These are phyloP conservation scores for Tympanopsis confertula DNA, from an alignment of 2,329 filamentous ascomycete species.

Conservation along the genomic window DNA sequence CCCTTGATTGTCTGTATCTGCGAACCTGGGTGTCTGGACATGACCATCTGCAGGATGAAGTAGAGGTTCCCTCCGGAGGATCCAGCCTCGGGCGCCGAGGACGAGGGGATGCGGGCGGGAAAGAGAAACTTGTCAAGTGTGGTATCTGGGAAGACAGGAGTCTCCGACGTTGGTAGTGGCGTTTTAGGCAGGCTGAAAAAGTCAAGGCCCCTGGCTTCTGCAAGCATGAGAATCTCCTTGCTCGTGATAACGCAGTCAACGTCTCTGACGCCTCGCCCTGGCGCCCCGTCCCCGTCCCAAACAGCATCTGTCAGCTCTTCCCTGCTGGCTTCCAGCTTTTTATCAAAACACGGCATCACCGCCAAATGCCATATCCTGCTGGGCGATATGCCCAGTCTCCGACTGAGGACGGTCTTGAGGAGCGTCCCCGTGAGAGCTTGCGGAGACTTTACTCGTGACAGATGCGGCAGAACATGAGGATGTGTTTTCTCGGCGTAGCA, in stretches of 20 bases:
- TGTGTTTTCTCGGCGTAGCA: slow-evolving; percentile 99
- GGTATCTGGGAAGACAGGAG: slow-evolving; percentile 60
- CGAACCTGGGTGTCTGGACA: slow-evolving; percentile 60
- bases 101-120: slow-evolving; percentile 29
- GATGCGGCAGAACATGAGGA: slow-evolving; percentile 78
- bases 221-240: slow-evolving; percentile 83
- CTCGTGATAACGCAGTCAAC: slow-evolving; percentile 98
- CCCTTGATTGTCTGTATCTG: slow-evolving; percentile 62
- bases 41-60: slow-evolving; percentile 68
- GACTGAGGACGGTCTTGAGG: slow-evolving; percentile 74
- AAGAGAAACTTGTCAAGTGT: slow-evolving; percentile 66
- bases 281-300: slow-evolving; percentile 46
- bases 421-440: slow-evolving; percentile 86
- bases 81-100: slow-evolving; percentile 47
- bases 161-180: slow-evolving; percentile 30
- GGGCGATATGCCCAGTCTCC: slow-evolving; percentile 58
- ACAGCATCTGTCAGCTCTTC: slow-evolving; percentile 76
- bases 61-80: slow-evolving; percentile 82
- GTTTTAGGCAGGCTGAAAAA: slow-evolving; percentile 61
- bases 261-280: slow-evolving; percentile 58
- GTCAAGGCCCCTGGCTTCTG: slow-evolving; percentile 65
- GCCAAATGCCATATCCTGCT: slow-evolving; percentile 86
- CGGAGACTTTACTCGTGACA: slow-evolving; percentile 85
- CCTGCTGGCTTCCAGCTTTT: slow-evolving; percentile 91
- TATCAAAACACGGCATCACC: slow-evolving; percentile 98